A percentile compares a stretch with the other conserved stretches of the same genome.
These are phyloP conservation scores for Croton setiger DNA, from an alignment of 441 rosid species.

Conservation along the genomic window DNA sequence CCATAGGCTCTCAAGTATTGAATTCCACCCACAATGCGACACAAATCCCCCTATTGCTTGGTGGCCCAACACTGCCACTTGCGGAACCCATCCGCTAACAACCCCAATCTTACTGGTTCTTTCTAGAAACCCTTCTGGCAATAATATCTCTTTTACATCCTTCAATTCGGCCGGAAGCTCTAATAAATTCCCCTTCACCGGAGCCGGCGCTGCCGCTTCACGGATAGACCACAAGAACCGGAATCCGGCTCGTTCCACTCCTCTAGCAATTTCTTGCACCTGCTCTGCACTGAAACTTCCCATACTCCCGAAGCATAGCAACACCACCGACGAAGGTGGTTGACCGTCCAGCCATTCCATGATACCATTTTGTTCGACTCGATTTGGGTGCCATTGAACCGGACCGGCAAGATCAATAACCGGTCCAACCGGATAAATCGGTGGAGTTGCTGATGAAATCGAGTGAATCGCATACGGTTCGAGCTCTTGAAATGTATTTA, in stretches of 20 bases:
- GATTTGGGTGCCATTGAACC: background rate
- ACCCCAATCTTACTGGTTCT: conserved; percentile 23
- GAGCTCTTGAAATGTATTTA: conserved; percentile 25
- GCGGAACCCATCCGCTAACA: conserved; percentile 35
- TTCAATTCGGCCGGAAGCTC: background rate
- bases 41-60: conserved; percentile 12
- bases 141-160: background rate
- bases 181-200: background rate
- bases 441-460: background rate
- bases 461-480: conserved; percentile 22
- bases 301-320: conserved; percentile 30
- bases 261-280: conserved; percentile 20
- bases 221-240: conserved; percentile 29
- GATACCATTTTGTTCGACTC: background rate
- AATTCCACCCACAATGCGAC: conserved; percentile 14
- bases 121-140: conserved; percentile 32
- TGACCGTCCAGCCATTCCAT: conserved; percentile 32
- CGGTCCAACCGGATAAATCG: conserved; percentile 36
- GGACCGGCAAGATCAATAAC: conserved; percentile 24
- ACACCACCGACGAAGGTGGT: conserved; percentile 25
- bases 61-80: conserved; percentile 20
- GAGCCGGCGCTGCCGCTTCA: background rate
- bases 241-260: conserved; percentile 18
- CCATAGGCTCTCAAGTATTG: conserved; percentile 18
- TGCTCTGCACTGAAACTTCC: conserved; percentile 19